Evolutionary conservation across 805 yeast genomes (phyloP).

Genomic region (Myxozyma udenii): DNA sequence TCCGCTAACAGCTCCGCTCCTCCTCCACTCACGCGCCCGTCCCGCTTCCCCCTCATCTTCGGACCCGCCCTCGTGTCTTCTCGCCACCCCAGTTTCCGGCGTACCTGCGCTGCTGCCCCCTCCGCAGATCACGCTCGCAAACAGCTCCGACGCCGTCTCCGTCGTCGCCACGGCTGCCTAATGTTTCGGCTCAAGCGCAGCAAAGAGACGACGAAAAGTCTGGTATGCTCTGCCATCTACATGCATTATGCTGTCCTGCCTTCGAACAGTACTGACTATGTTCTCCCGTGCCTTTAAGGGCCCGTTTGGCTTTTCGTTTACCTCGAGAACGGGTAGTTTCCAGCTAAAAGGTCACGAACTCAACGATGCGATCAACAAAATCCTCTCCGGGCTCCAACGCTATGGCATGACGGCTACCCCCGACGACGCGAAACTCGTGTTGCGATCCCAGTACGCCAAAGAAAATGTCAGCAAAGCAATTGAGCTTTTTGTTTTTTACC

Average conservation of each 20-base stretch:
- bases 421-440: slow-evolving; percentile 17
- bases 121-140: no score
- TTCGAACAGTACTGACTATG: no score
- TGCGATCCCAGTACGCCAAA: slow-evolving; percentile 21
- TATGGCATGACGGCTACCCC: slow-evolving; percentile 10
- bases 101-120: no score
- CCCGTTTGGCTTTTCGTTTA: background rate
- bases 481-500: slow-evolving; percentile 19
- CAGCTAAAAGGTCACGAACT: slow-evolving; percentile 7
- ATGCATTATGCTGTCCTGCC: background rate
- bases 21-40: no score
- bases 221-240: background rate
- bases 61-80: no score
- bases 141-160: no score
- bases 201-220: background rate
- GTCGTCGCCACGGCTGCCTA: no score
- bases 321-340: slow-evolving; percentile 1
- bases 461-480: slow-evolving; percentile 20
- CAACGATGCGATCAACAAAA: background rate
- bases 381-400: slow-evolving; percentile 4
- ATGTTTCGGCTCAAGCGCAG: background rate
- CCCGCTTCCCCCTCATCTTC: no score
- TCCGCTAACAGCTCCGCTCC: no score
- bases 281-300: background rate
- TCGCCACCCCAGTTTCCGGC: no score